Evolutionary conservation across 1,139 yeast genomes (phyloP).

Genomic region (Pichia sp.): DNA sequence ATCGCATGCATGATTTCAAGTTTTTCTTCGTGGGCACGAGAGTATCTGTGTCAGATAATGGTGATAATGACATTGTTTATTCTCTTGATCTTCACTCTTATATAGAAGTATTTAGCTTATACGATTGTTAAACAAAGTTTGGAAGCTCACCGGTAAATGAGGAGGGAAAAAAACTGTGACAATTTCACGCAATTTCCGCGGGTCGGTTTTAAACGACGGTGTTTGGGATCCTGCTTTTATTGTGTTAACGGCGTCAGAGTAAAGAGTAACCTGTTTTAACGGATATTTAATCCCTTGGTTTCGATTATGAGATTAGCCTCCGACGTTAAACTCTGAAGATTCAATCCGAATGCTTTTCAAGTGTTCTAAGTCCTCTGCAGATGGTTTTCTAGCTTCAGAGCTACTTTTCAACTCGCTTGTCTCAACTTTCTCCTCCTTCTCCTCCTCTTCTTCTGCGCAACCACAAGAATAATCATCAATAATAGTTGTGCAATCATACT

Average conservation of each 20-base stretch:
- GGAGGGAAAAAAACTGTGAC: no score
- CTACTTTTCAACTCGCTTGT: no score
- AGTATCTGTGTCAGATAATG: background rate
- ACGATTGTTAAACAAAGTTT: no score
- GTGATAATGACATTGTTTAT: background rate
- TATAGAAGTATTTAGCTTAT: no score
- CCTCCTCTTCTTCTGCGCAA: conserved; percentile 65
- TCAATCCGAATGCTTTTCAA: conserved; percentile 39
- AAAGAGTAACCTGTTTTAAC: no score
- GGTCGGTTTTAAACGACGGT: background rate
- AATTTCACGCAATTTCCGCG: conserved; percentile 1
- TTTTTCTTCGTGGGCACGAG: conserved; percentile 30
- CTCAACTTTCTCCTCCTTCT: conserved; percentile 23
- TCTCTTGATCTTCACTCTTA: no score
- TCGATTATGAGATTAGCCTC: background rate
- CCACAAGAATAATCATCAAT: conserved; percentile 94
- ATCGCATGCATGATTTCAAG: conserved; percentile 55
- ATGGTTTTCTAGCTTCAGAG: conserved; percentile 7
- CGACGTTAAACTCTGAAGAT: conserved; percentile 20
- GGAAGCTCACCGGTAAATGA: no score
- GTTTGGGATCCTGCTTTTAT: background rate
- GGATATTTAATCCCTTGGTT: no score
- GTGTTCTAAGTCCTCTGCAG: conserved; percentile 33
- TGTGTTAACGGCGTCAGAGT: no score
- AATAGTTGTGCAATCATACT: conserved; percentile 77